phyloP scores from a whole-genome alignment of 78 protist genomes.

The Dictyostelium firmibasis region DNA sequence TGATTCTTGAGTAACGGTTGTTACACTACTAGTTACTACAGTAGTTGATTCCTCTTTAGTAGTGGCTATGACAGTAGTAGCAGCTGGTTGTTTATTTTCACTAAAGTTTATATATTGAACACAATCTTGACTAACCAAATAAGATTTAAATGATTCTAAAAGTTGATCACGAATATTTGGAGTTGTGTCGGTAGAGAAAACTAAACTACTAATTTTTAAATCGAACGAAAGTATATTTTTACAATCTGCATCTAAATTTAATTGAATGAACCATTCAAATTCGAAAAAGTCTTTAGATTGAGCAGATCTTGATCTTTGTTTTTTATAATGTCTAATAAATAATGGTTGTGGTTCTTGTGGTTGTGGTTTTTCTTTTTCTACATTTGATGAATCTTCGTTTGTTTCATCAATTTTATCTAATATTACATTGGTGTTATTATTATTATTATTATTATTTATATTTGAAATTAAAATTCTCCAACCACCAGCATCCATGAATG shows the following conservation, averaged over 20 bases:
- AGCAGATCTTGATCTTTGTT: constrained; percentile 54
- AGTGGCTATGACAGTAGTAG: neutral
- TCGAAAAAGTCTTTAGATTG: constrained; percentile 38
- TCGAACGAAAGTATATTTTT: constrained; percentile 32
- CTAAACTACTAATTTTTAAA: constrained; percentile 6
- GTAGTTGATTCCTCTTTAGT: neutral
- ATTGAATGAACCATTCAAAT: constrained; percentile 61
- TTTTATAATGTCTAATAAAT: constrained; percentile 25
- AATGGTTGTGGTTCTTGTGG: neutral
- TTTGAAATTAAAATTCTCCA: constrained; percentile 51
- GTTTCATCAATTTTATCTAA: constrained; percentile 2
- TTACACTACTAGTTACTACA: neutral
- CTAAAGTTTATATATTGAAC: constrained; percentile 29
- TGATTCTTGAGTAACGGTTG: neutral
- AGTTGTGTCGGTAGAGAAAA: constrained; percentile 29
- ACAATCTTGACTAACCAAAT: constrained; percentile 39
- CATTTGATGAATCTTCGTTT: neutral
- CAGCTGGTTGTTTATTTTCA: neutral
- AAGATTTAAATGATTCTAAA: constrained; percentile 22
- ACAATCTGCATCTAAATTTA: constrained; percentile 30
- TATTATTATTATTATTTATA: neutral
- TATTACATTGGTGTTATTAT: neutral
- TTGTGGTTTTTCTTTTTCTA: neutral
- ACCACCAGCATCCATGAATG: constrained; percentile 80
- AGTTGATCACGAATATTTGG: constrained; percentile 27